These are phyloP conservation scores for Cichorium intybus DNA, from an alignment of 140 eudicot species.

Conservation along the genomic window DNA sequence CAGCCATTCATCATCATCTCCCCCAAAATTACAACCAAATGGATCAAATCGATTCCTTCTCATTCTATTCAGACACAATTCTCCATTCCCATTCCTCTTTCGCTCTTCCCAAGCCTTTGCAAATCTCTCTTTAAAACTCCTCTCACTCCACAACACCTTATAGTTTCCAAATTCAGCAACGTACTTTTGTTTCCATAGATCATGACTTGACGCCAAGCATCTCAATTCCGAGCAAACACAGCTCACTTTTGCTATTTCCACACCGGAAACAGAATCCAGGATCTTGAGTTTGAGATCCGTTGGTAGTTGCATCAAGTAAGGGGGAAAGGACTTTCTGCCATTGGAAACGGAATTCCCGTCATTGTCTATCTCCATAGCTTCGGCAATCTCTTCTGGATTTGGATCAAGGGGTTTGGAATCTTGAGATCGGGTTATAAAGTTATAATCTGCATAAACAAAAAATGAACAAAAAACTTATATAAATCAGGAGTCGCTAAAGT, in stretches of 20 bases:
- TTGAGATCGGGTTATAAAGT: no score
- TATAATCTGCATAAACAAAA: no score
- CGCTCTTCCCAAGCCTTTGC: conserved; percentile 33
- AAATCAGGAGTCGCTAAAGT: no score
- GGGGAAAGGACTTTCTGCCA: no score
- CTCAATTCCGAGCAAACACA: conserved; percentile 60
- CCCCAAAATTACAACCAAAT: conserved; percentile 34
- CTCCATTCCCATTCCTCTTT: conserved; percentile 30
- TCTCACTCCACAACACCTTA: conserved; percentile 14
- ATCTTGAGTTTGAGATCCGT: conserved; percentile 64
- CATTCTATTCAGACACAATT: background rate
- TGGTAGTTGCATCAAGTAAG: conserved; percentile 62
- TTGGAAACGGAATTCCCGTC: no score
- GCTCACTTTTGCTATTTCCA: conserved; percentile 51
- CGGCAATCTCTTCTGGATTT: conserved; percentile 1
- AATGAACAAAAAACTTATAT: background rate
- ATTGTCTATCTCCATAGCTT: conserved; percentile 49
- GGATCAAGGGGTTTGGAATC: no score
- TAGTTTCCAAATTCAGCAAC: conserved; percentile 51
- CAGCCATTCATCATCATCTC: conserved; percentile 45
- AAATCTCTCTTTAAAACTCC: conserved; percentile 55
- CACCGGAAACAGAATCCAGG: conserved; percentile 50
- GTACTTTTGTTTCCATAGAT: conserved; percentile 67
- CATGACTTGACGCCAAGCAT: conserved; percentile 46
- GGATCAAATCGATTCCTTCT: conserved; percentile 16